Percentiles rank a stretch among this genome's conserved stretches.
phyloP scores from a whole-genome alignment of 2,329 filamentous ascomycete genomes.

The Niveomyces coronatus region DNA sequence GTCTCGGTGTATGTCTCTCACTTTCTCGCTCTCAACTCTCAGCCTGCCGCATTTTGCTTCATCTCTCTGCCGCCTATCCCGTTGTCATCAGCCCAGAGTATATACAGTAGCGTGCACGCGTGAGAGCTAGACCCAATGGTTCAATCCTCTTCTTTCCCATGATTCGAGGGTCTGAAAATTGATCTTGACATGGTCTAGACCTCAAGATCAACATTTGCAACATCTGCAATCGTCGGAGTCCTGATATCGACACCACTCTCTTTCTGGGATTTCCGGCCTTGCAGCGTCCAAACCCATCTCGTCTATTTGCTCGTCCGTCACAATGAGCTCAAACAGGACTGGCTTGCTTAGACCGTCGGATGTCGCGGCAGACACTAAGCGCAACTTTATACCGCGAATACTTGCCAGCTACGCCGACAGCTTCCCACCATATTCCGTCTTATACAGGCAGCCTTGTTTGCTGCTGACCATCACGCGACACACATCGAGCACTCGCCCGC shows the following conservation, averaged over 20 bases:
- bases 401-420: constrained; percentile 41
- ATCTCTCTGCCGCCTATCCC: no score
- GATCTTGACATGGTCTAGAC: no score
- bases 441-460: constrained; percentile 41
- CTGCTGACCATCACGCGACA: constrained; percentile 32
- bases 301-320: neutral
- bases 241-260: no score
- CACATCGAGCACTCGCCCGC: constrained; percentile 26
- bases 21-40: constrained; percentile 15
- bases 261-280: no score
- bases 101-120: neutral
- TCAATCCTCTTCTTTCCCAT: no score
- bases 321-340: constrained; percentile 24
- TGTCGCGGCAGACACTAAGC: constrained; percentile 64
- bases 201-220: no score
- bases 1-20: no score
- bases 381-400: constrained; percentile 56
- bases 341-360: constrained; percentile 38
- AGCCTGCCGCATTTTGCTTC: no score
- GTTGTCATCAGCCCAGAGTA: no score
- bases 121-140: no score
- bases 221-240: neutral
- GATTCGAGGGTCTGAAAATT: no score
- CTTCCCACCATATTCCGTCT: constrained; percentile 49
- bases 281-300: no score